These are phyloP conservation scores for Linnemannia exigua DNA, from an alignment of 192 early-diverging fungal species.

Conservation along the genomic window DNA sequence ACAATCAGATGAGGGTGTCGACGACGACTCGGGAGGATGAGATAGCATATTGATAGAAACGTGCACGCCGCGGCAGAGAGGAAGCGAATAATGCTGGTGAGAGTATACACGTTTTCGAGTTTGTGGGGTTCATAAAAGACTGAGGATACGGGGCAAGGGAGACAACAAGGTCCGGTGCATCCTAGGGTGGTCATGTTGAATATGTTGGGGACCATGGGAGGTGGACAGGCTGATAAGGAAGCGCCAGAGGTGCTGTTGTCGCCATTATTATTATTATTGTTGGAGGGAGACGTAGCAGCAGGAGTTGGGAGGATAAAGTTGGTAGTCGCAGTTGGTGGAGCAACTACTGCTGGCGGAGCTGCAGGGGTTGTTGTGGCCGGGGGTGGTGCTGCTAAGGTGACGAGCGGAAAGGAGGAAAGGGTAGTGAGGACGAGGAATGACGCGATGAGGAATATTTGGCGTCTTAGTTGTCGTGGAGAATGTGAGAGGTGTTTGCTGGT, in stretches of 20 bases:
- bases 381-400: background rate
- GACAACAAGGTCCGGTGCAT: slow-evolving; percentile 27
- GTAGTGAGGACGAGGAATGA: background rate
- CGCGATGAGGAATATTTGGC: background rate
- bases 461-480: background rate
- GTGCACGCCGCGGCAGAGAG: slow-evolving; percentile 10
- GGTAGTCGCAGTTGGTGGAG: background rate
- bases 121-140: slow-evolving; percentile 40
- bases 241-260: background rate
- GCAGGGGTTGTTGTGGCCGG: background rate
- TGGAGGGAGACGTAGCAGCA: background rate
- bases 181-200: slow-evolving; percentile 4
- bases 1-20: slow-evolving; percentile 46
- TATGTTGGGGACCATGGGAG: slow-evolving; percentile 31
- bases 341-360: background rate
- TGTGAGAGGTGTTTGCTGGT: background rate
- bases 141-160: slow-evolving; percentile 36
- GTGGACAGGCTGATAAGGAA: slow-evolving; percentile 11
- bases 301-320: slow-evolving; percentile 13
- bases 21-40: slow-evolving; percentile 32
- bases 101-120: slow-evolving; percentile 20
- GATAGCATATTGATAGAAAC: slow-evolving; percentile 14
- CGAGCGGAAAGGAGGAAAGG: background rate
- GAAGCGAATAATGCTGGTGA: slow-evolving; percentile 25
- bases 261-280: background rate